A percentile compares a stretch with the other conserved stretches of the same genome.
These are phyloP conservation scores for Myxozyma monticola DNA, from an alignment of 805 yeast genomes.

Conservation along the genomic window DNA sequence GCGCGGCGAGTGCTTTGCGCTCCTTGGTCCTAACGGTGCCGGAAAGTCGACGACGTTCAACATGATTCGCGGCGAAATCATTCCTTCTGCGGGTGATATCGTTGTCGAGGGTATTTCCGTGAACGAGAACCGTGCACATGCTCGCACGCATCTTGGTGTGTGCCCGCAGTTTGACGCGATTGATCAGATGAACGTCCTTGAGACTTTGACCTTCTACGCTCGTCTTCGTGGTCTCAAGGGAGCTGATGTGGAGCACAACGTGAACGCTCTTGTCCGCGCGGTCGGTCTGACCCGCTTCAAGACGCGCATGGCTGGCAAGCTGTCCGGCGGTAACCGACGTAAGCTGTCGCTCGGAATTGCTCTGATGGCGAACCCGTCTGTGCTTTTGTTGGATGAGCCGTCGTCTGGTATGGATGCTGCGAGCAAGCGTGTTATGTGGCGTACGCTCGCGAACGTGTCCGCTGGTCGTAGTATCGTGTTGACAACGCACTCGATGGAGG, in stretches of 20 bases:
- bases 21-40: constrained; percentile 43
- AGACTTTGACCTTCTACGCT: constrained; percentile 39
- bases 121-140: constrained; percentile 33
- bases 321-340: constrained; percentile 43
- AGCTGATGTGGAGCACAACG: constrained; percentile 33
- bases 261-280: constrained; percentile 38
- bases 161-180: constrained; percentile 45
- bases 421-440: constrained; percentile 44
- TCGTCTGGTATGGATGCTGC: constrained; percentile 45
- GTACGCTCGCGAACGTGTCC: constrained; percentile 37
- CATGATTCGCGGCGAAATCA: constrained; percentile 42
- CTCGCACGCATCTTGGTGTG: constrained; percentile 41
- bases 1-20: constrained; percentile 40
- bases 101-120: constrained; percentile 37
- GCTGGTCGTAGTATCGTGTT: constrained; percentile 39
- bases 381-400: constrained; percentile 42
- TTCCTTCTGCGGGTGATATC: constrained; percentile 37
- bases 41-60: constrained; percentile 42
- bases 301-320: constrained; percentile 36
- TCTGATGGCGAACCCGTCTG: constrained; percentile 41
- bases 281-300: constrained; percentile 40
- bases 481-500: constrained; percentile 44
- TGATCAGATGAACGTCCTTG: constrained; percentile 40
- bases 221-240: constrained; percentile 37
- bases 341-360: constrained; percentile 42